Evolutionary conservation across 148 eudicot species (phyloP), one percentile per base, ranked within the genome.

Genomic region (Vaccinium macrocarpon): DNA sequence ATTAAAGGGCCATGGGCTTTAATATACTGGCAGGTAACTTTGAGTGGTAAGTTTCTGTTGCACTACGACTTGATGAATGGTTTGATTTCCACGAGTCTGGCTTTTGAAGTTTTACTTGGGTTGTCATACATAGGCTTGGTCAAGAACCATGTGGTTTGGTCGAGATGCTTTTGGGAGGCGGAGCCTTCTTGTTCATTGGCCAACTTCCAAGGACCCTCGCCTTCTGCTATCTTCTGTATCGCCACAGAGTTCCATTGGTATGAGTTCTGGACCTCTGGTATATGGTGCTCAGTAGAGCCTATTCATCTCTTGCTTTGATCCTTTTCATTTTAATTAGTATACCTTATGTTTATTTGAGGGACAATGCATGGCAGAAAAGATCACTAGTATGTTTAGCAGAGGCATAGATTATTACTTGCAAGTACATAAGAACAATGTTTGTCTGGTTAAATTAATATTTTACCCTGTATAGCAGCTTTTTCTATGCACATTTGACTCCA

Each of bases 121-220:
- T 85, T 78, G 21, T 83, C 49, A 42, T 86, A 38, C 80, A 61
- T 85, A 97, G 99, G 90, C 86, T 81, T 82, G 90, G 84, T 90
- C 96, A 82, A 92, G 84, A 87, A 95, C 91, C 55, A 78, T 93
- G 55, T 97, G 99, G 99, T 93, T 97, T 87, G 99, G 98, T 81
- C 91, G 96, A 86, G 99, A 97, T 92, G 98, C 95, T 75, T 87
- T 97, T 83, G 98, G 99, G 86, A 92, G 99, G 72, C 89, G 99
- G 80, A 97, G 99, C 90, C 96, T 97, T 82, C 92, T 97, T 79
- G 95, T 95, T 87, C 99, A 97, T 79, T 97, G 98, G 98, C 98
- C 98, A 79, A 90, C 90, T 79, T 49, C 48, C 48, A 85, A 84
- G 71, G 98, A 97, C 81, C 51, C 95, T 83, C 92, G 94, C 48